Evolutionary conservation across 1,284 basidiomycete species (phyloP).

Genomic region (Anthracocystis panici-leucophaei): DNA sequence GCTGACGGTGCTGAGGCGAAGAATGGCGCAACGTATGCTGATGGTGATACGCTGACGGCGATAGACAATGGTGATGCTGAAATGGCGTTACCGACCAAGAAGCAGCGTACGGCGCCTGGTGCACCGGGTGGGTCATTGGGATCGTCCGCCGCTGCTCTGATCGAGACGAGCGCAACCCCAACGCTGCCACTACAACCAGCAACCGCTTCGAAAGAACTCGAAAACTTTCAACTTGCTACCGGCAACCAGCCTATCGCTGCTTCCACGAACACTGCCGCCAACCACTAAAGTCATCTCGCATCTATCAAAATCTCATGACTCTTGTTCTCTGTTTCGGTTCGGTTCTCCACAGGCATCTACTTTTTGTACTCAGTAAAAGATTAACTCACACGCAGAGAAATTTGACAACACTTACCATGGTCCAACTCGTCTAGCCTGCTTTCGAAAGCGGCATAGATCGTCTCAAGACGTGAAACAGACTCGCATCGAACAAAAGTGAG

Average conservation of each 20-base stretch:
- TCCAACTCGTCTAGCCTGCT: too few relatives aligned
- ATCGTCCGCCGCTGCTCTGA: not conserved
- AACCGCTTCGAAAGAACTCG: conserved; percentile 44
- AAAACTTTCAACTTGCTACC: conserved; percentile 55
- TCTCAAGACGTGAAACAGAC: too few relatives aligned
- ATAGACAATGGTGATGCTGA: conserved; percentile 37
- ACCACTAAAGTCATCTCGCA: conserved; percentile 17
- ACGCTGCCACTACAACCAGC: conserved; percentile 47
- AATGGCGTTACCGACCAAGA: conserved; percentile 49
- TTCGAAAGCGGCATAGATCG: too few relatives aligned
- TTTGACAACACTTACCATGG: too few relatives aligned
- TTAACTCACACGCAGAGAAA: too few relatives aligned
- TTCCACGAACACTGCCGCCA: conserved; percentile 39
- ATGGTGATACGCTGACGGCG: conserved; percentile 15
- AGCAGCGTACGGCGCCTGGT: conserved; percentile 32
- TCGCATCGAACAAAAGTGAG: too few relatives aligned
- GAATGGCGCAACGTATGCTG: conserved; percentile 18
- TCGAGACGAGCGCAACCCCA: conserved; percentile 15
- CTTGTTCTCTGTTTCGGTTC: not conserved
- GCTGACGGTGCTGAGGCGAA: conserved; percentile 2
- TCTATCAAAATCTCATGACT: not conserved
- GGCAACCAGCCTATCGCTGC: conserved; percentile 45
- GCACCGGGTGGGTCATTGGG: not conserved
- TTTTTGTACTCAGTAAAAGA: conserved; percentile 1
- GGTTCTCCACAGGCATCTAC: too few relatives aligned